Evolutionary conservation across 495 filamentous ascomycete species (phyloP).

Genomic region (Podospora didyma): DNA sequence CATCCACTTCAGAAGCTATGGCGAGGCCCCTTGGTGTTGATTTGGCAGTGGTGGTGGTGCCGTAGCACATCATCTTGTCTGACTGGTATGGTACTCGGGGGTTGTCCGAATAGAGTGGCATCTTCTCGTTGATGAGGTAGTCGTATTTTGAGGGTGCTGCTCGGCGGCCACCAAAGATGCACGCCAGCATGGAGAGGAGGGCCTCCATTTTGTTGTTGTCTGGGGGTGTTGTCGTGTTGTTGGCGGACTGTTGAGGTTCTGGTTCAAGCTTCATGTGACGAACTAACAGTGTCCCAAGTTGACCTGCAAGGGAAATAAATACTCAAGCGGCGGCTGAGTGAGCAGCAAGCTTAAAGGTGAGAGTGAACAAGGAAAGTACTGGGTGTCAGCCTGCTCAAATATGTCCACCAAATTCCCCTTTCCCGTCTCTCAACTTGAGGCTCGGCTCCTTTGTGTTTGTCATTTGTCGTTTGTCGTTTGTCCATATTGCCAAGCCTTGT

Average conservation of each 20-base stretch:
- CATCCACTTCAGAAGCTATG: no score
- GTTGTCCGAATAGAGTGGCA: slow-evolving; percentile 6
- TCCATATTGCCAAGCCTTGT: no score
- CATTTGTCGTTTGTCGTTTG: no score
- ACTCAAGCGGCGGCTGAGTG: not conserved
- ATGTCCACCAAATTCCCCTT: no score
- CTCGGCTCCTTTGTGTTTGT: no score
- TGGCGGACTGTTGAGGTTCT: not conserved
- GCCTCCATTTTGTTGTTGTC: slow-evolving; percentile 10
- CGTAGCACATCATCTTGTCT: slow-evolving; percentile 9
- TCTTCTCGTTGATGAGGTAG: slow-evolving; percentile 11
- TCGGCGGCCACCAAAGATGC: slow-evolving; percentile 10
- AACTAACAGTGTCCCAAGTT: no score
- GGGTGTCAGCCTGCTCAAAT: no score
- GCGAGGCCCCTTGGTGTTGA: not conserved
- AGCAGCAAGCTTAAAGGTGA: not conserved
- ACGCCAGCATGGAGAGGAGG: slow-evolving; percentile 13
- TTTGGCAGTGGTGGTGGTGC: not conserved
- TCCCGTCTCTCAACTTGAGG: no score
- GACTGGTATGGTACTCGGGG: slow-evolving; percentile 6
- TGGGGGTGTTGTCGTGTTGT: no score
- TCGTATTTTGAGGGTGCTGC: not conserved
- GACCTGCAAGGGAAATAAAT: no score
- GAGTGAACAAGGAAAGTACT: no score
- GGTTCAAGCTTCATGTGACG: no score